A percentile compares a stretch with the other conserved stretches of the same genome.
Conservation (phyloP, 2,329 filamentous ascomycete genomes). For the Xylaria hypoxylon region DNA sequence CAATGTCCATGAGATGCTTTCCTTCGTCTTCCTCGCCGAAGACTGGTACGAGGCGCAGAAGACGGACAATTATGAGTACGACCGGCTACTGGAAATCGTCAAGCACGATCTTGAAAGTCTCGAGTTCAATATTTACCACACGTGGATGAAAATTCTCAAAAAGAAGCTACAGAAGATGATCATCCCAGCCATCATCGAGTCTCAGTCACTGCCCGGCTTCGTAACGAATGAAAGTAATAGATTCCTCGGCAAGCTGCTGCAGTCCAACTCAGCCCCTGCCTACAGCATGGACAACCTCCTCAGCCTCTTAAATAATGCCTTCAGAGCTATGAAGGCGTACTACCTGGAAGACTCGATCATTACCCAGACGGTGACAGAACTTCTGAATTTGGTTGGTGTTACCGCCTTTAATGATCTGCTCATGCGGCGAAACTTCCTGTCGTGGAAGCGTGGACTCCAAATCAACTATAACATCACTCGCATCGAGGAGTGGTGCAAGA, state of each 20-base stretch:
- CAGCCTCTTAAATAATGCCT: slow-evolving; percentile 94
- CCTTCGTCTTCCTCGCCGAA: slow-evolving; percentile 97
- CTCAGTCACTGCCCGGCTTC: slow-evolving; percentile 96
- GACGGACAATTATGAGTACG: slow-evolving; percentile 99
- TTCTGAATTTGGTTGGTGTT: slow-evolving; percentile 91
- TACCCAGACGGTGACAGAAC: slow-evolving; percentile 93
- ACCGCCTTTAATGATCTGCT: slow-evolving; percentile 98
- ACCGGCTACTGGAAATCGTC: slow-evolving; percentile 95
- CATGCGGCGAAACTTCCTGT: slow-evolving; percentile 98
- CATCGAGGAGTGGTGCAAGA: slow-evolving; percentile 99
- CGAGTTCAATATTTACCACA: slow-evolving; percentile 99
- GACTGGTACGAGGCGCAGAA: slow-evolving; percentile 99
- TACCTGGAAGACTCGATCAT: slow-evolving; percentile 97
- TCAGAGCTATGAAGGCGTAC: slow-evolving; percentile 98
- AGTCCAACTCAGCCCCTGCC: slow-evolving; percentile 89
- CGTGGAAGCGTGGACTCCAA: slow-evolving; percentile 98
- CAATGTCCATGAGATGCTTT: slow-evolving; percentile 99
- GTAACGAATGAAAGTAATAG: slow-evolving; percentile 98
- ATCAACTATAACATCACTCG: slow-evolving; percentile 99
- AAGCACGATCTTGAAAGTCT: slow-evolving; percentile 98
- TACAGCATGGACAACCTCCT: slow-evolving; percentile 99
- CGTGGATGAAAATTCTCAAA: slow-evolving; percentile 99
- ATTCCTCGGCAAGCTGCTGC: slow-evolving; percentile 96
- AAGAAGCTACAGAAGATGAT: slow-evolving; percentile 99
- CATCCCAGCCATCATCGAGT: slow-evolving; percentile 98